Conservation (phyloP, 495 filamentous ascomycete species). For the Penicillium desertorum region DNA sequence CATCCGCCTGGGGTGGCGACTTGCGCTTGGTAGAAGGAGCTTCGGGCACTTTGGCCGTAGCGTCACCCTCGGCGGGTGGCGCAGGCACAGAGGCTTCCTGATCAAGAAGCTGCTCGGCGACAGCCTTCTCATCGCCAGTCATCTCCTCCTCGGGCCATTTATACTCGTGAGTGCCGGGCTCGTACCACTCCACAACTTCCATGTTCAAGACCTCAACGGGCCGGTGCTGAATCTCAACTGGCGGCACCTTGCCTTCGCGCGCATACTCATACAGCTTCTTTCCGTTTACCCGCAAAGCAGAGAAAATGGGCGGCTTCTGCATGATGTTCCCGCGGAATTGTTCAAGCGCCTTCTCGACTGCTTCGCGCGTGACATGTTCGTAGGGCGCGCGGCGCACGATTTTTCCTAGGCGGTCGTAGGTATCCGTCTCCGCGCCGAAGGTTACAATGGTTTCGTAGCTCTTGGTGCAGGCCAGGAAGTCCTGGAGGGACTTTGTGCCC, state of each 20-base stretch:
- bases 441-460: conserved; percentile 84
- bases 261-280: conserved; percentile 97
- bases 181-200: conserved; percentile 84
- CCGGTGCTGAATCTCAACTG: conserved; percentile 76
- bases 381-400: conserved; percentile 70
- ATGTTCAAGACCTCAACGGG: conserved; percentile 73
- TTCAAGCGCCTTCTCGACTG: conserved; percentile 72
- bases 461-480: conserved; percentile 86
- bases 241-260: conserved; percentile 78
- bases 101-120: conserved; percentile 67
- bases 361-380: conserved; percentile 72
- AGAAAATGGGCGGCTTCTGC: conserved; percentile 90
- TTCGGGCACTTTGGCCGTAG: conserved; percentile 19
- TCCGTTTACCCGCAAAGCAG: conserved; percentile 85
- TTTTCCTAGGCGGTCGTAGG: conserved; percentile 83
- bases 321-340: conserved; percentile 82
- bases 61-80: conserved; percentile 23
- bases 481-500: conserved; percentile 77
- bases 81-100: conserved; percentile 34
- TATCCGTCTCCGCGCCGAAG: conserved; percentile 91
- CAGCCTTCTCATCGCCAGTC: conserved; percentile 64
- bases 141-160: conserved; percentile 75
- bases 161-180: conserved; percentile 72
- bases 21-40: conserved; percentile 32
- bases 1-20: conserved; percentile 33